phyloP scores from a whole-genome alignment of 23 red algal genomes.

The Gracilaria gracilis region DNA sequence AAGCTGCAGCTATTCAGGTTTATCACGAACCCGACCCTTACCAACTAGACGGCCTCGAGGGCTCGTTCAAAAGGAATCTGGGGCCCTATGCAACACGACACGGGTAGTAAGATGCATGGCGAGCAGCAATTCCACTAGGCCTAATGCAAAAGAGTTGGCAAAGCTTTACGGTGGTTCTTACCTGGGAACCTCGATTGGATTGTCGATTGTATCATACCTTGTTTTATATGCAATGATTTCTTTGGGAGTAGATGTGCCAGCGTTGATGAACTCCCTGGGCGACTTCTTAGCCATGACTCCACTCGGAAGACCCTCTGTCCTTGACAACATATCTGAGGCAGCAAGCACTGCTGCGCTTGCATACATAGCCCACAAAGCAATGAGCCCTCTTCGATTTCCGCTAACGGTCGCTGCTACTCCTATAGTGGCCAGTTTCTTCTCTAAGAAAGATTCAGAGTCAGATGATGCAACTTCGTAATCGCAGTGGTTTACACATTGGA shows the following conservation, averaged over 20 bases:
- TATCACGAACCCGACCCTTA: conserved; percentile 37
- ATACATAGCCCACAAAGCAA: conserved; percentile 92
- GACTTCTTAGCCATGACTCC: conserved; percentile 77
- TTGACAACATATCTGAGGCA: conserved; percentile 80
- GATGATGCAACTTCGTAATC: conserved; percentile 50
- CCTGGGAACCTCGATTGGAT: conserved; percentile 65
- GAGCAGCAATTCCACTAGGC: conserved; percentile 15
- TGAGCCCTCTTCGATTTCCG: conserved; percentile 90
- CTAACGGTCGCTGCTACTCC: conserved; percentile 79
- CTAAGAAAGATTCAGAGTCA: conserved; percentile 55
- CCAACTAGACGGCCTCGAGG: not conserved
- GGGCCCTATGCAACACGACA: not conserved
- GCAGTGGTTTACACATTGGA: not conserved
- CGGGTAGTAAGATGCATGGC: not conserved
- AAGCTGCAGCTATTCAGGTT: not conserved
- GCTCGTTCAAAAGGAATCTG: not conserved
- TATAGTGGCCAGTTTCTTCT: conserved; percentile 77
- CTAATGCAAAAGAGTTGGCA: conserved; percentile 75
- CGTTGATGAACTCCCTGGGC: conserved; percentile 72
- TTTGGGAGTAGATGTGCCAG: conserved; percentile 77
- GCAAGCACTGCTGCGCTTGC: conserved; percentile 82
- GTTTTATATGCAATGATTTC: conserved; percentile 73
- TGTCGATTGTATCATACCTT: conserved; percentile 76
- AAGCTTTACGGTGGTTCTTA: conserved; percentile 86
- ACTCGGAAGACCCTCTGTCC: conserved; percentile 82